Conservation (phyloP, 2,329 filamentous ascomycete genomes). For the Clarireedia monteithiana region DNA sequence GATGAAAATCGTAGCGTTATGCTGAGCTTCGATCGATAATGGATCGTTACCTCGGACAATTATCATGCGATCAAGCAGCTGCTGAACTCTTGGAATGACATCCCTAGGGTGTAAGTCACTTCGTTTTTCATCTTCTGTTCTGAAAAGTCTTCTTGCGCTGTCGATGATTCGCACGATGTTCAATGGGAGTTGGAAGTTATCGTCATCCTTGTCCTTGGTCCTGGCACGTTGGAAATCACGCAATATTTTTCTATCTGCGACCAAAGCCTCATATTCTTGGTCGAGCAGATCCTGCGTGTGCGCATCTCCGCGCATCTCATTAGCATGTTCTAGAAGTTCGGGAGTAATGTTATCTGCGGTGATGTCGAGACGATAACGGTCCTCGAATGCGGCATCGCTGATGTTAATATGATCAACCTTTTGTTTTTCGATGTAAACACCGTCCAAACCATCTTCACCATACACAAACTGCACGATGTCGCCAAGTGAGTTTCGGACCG, state of each 20-base stretch:
- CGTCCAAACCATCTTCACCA: constrained; percentile 93
- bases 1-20: constrained; percentile 83
- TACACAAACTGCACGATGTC: constrained; percentile 97
- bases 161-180: constrained; percentile 89
- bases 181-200: constrained; percentile 83
- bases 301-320: constrained; percentile 80
- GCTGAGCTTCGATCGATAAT: constrained; percentile 79
- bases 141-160: constrained; percentile 82
- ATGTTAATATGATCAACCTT: constrained; percentile 78
- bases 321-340: constrained; percentile 76
- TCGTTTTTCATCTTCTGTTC: constrained; percentile 74
- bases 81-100: constrained; percentile 71
- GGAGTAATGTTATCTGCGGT: constrained; percentile 57
- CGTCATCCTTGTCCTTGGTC: constrained; percentile 63
- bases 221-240: constrained; percentile 49
- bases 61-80: constrained; percentile 67
- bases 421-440: constrained; percentile 88
- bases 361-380: constrained; percentile 78
- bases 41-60: constrained; percentile 80
- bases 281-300: constrained; percentile 81
- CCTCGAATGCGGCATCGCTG: constrained; percentile 69
- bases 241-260: constrained; percentile 66
- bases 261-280: constrained; percentile 74
- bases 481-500: constrained; percentile 90
- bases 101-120: constrained; percentile 87